Evolutionary conservation across 208 protist genomes (phyloP), one percentile per base, ranked within the genome.

Genomic region (Sergeia podlipaevii): DNA sequence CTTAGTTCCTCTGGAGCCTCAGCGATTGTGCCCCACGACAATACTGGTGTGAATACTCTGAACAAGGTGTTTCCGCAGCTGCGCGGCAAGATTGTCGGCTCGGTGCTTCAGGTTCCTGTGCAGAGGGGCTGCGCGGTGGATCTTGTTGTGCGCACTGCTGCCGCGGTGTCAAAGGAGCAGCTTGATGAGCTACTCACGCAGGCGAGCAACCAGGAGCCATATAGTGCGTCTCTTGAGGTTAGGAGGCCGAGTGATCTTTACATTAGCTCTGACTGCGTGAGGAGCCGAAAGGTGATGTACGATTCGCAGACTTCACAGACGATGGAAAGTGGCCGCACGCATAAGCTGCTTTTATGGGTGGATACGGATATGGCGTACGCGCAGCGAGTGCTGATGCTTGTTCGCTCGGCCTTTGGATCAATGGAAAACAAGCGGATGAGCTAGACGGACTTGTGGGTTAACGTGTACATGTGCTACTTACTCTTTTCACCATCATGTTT

Each of bases 21-120:
- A 43, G 99, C 97, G 80, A 99, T 99, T 70, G 98, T 99, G 59
- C 98, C 98, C n/a, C 79, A 97, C 32, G 71, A 77, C 24, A 98
- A 98, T 41, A 97, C 95, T 65, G 98, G 98, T 38, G 96, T 95
- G 21, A 98, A 97, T 60, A 98, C 98, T 39, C 94, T 99, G 20
- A 83, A 74, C 33, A 91, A 93, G 58, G 80, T 97, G 24, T 60
- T 98, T 26, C 96, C 96, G 13, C 33, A 36, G 5, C 72, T 96
- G 30, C 72, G 65, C n/a, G 74, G 72, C 7, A 68, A 65, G 10
- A 48, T 96, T 20, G 78, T 56, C 6, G 88, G 65, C 95, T 98
- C 97, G 75, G 77, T 97, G 48, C 98, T 99, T 87, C 94, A 98
- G 69, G 97, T 99, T 23, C 97, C 98, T 48, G 97, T 88, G 38